Conservation (phyloP, 78 protist species). For the Speleostelium caveatum region DNA sequence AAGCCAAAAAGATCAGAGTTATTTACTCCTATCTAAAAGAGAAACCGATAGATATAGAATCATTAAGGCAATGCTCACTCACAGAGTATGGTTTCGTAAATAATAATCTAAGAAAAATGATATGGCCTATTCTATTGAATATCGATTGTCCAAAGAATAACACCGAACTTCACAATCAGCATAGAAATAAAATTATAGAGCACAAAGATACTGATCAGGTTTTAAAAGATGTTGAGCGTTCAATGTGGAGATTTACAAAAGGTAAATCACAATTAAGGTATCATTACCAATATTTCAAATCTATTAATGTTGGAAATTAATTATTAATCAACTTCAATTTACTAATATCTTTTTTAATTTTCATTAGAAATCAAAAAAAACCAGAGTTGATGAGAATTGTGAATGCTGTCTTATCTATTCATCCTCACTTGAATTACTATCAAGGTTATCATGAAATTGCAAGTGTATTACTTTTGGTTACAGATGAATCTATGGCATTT, state of each 20-base stretch:
- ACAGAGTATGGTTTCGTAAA: conserved; percentile 69
- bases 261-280: conserved; percentile 75
- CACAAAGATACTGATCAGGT: conserved; percentile 81
- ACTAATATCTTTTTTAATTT: not conserved
- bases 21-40: conserved; percentile 14
- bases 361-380: conserved; percentile 40
- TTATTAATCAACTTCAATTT: not conserved
- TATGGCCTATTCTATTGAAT: conserved; percentile 62
- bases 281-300: not conserved
- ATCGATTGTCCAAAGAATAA: no score
- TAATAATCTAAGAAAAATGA: conserved; percentile 2
- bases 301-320: not conserved
- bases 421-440: conserved; percentile 54
- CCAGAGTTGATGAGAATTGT: conserved; percentile 69
- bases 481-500: conserved; percentile 65
- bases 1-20: conserved; percentile 44
- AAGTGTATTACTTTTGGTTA: conserved; percentile 56
- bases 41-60: conserved; percentile 42
- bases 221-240: conserved; percentile 80
- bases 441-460: conserved; percentile 83
- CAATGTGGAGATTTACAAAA: conserved; percentile 80
- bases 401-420: conserved; percentile 43
- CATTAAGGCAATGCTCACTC: conserved; percentile 33
- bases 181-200: conserved; percentile 17
- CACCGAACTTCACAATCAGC: conserved; percentile 6